phyloP scores from a whole-genome alignment of 2,329 filamentous ascomycete species.

The Thielaviopsis musarum region DNA sequence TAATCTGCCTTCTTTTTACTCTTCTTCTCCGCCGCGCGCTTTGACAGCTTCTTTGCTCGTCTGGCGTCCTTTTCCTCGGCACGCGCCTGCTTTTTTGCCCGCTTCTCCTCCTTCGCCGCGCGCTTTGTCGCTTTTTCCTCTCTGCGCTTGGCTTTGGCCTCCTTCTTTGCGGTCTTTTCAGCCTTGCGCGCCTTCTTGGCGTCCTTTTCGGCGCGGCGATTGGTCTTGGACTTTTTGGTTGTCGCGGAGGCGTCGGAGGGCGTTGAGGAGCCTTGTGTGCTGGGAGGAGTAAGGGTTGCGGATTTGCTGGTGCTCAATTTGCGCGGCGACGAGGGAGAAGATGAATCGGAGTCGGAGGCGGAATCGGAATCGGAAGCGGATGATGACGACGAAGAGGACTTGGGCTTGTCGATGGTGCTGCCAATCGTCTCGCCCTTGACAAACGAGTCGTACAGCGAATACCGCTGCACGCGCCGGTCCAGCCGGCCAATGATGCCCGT shows the following conservation, averaged over 20 bases:
- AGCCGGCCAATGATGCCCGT: constrained; percentile 39
- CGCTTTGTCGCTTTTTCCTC: constrained; percentile 18
- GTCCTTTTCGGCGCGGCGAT: constrained; percentile 11
- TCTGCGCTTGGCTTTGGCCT: constrained; percentile 19
- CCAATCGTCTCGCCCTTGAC: constrained; percentile 63
- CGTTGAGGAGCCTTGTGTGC: neutral
- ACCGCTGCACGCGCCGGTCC: constrained; percentile 34
- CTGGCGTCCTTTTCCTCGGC: constrained; percentile 15
- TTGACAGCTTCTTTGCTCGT: constrained; percentile 13
- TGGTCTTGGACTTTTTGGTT: constrained; percentile 13
- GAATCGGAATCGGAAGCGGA: constrained; percentile 2
- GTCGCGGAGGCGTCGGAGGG: neutral
- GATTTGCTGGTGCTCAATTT: neutral
- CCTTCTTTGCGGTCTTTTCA: constrained; percentile 11
- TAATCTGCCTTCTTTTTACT: constrained; percentile 15
- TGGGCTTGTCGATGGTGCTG: constrained; percentile 40
- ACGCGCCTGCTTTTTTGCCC: constrained; percentile 18
- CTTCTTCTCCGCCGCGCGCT: constrained; percentile 17
- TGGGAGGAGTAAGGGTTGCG: neutral
- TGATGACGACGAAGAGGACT: neutral
- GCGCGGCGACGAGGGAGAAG: neutral
- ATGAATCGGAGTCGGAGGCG: neutral
- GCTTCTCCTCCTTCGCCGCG: constrained; percentile 28
- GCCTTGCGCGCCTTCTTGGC: constrained; percentile 10
- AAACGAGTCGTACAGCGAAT: constrained; percentile 67